Base-by-base conservation (phyloP, 495 filamentous ascomycete species). In the Thozetella sp. region DNA sequence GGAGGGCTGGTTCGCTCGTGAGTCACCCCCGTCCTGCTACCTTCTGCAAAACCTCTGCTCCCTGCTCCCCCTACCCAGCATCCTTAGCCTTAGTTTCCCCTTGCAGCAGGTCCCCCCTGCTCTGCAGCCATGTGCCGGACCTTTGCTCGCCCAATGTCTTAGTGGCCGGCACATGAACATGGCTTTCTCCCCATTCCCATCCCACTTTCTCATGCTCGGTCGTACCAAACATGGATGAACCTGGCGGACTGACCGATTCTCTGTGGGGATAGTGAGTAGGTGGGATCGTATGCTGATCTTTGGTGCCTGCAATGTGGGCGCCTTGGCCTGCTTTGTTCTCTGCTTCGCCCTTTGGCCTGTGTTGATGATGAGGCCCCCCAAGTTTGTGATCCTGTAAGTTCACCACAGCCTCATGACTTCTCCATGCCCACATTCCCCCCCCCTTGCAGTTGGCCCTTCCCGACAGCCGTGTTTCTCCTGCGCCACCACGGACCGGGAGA, bases 261-360 rank as follows among this genome's bases (percentile, higher is more conserved):
- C n/a, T 48, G 3, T 48, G 6, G 43, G n/a, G n/a, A 75, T 74
- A 99, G 95, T 99, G 80, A 97, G 92, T 73, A 86, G 95, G 72
- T 98, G 95, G 95, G 95, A 99, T 75, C 91, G 95, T 53, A 75
- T 98, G 70, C 80, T 99, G 66, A 85, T 97, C 57, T 99, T 98
- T 71, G 88, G 83, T 56, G 93, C 87, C 65, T 96, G 96, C 80
- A 97, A 97, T 70, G 71, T 97, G 62, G 94, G 90, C 54, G 94
- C 95, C 54, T 81, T 90, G 60, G 91, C 90, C 56, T 93, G 96
- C 79, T 99, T 99, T 77, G 84, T 95, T 60, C 82, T 95, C 65
- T 96, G 91, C 80, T 96, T 98, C 77, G 86, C 86, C 69, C 80
- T 99, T 26, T 93, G 95, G 76, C 93, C 93, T 24, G 78, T 93